These are phyloP conservation scores for Rostrohypoxylon terebratum DNA, from an alignment of 495 filamentous ascomycete genomes.

Conservation along the genomic window DNA sequence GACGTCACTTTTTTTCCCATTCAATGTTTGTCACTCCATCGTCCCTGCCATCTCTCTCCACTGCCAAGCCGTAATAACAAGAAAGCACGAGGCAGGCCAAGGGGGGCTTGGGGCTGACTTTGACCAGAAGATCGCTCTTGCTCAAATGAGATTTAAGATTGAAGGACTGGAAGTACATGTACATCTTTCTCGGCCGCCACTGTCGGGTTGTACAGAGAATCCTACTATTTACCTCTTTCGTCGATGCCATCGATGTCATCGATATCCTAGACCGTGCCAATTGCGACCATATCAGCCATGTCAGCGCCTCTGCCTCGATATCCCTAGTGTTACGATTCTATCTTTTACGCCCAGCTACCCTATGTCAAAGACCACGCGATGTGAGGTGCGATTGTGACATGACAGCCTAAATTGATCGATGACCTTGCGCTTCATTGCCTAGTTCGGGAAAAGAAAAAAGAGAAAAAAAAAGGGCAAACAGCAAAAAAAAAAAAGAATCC, in stretches of 20 bases:
- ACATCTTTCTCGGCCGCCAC: background rate
- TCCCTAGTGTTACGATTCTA: no score
- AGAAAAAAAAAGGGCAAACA: background rate
- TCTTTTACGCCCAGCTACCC: background rate
- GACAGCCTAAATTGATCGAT: background rate
- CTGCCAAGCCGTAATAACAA: conserved; percentile 15
- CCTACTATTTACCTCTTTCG: conserved; percentile 12
- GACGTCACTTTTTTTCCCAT: conserved; percentile 2
- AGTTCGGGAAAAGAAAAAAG: background rate
- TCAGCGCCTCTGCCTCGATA: background rate
- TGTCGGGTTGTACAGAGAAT: conserved; percentile 19
- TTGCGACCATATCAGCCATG: background rate
- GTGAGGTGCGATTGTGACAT: background rate
- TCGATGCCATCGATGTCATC: background rate
- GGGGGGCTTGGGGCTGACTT: conserved; percentile 19
- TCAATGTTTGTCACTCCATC: background rate
- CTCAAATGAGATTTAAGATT: conserved; percentile 30
- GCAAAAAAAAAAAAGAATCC: background rate
- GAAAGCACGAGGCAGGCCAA: conserved; percentile 19
- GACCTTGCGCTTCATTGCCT: background rate
- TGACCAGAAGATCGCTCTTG: conserved; percentile 8
- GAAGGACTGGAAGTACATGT: conserved; percentile 1
- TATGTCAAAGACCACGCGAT: background rate
- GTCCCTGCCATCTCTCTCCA: background rate
- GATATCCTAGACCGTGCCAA: background rate